Evolutionary conservation across 768 basidiomycete species (phyloP), one percentile per base, ranked within the genome.

Genomic region (Mycena pura): DNA sequence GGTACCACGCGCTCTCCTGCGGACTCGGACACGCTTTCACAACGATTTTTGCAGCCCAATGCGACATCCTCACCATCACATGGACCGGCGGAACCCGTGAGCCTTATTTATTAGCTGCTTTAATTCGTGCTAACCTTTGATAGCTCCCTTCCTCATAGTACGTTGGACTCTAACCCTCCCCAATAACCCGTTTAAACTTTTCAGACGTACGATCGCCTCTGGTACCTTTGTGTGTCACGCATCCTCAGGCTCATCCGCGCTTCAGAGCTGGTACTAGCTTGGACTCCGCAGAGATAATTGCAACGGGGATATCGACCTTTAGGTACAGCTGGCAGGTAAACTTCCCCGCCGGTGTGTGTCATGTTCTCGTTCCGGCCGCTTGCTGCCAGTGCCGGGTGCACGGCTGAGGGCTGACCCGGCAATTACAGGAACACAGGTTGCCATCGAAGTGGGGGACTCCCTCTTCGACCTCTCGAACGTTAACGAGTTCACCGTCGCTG

Each of bases 71-170:
- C 28, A 47, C 28, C 28, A 28, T 47, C 28, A 31, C 45, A 47
- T 47, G 45, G 45, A 31, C 28, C 31, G 45, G 45, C 28, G 45
- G 45, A 47, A 47, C 45, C 28, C 27, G 27, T 47, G 45, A 47
- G 45, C 45, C 45, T 2, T 47, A 47, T 47, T 29, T 31, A 47
- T 47, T 31, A 47, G 45, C 45, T 47, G n/a, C 45, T 25, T 47
- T 31, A 47, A 47, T 47, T 47, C 45, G 45, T 47, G 45, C 28
- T 47, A 29, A 47, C 28, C 45, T 31, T 31, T 31, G 14, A 47
- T 47, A 47, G 45, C 45, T 47, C 45, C 45, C 45, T 47, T 47
- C 45, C 21, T 47, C 28, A 47, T 47, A 47, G 45, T 47, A 47
- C 45, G 28, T 47, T n/a, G 45, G 28, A 47, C 28, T 47, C 27